Conservation (phyloP, 106 monocot species). For the Dioscorea zingiberensis region DNA sequence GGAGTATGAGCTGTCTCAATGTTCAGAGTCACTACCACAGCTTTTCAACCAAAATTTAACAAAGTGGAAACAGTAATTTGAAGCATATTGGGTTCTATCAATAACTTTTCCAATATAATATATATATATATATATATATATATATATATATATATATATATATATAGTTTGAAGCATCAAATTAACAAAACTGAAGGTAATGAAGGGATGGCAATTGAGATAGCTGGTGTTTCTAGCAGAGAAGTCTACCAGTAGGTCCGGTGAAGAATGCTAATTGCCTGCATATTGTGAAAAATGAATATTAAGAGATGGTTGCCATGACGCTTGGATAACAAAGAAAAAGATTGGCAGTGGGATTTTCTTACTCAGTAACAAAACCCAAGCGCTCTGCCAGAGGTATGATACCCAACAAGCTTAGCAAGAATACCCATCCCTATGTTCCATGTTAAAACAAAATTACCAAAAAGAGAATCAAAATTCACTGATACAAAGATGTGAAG, state of each 20-base stretch:
- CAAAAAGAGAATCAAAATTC: conserved; percentile 1
- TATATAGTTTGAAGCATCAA: too few species aligned
- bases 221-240: neutral
- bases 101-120: too few species aligned
- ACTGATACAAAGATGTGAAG: neutral
- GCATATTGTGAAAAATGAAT: conserved; percentile 1
- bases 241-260: conserved; percentile 54
- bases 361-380: conserved; percentile 76
- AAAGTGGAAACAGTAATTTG: too few species aligned
- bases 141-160: too few species aligned
- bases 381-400: conserved; percentile 83
- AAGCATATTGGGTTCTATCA: too few species aligned
- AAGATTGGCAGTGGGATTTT: neutral
- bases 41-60: too few species aligned
- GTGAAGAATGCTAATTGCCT: conserved; percentile 80
- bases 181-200: too few species aligned
- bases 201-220: too few species aligned
- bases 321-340: neutral
- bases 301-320: too few species aligned
- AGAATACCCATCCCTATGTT: conserved; percentile 66
- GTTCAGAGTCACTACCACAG: too few species aligned
- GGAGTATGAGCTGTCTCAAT: too few species aligned
- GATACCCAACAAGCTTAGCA: conserved; percentile 68
- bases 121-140: too few species aligned
- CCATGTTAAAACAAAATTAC: neutral